These are phyloP conservation scores for Entelexis paramagnoliae DNA, from an alignment of 1,139 yeast genomes.

Conservation along the genomic window DNA sequence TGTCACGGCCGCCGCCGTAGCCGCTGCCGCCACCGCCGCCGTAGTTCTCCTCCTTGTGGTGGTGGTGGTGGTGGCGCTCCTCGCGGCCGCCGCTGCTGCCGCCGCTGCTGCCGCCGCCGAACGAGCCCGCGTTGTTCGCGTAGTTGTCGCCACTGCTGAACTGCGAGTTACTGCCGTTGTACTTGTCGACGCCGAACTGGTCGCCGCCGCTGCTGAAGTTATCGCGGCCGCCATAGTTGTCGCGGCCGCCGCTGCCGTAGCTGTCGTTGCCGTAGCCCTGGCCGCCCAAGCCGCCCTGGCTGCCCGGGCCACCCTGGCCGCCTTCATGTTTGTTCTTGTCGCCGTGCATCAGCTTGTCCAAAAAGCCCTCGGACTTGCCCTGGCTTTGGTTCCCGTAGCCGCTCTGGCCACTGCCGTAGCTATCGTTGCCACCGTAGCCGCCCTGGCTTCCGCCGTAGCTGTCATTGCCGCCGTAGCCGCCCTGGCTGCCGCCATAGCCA, in stretches of 20 bases:
- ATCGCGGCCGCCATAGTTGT: conserved; percentile 1
- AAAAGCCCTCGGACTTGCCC: conserved; percentile 4
- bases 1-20: conserved; percentile 7
- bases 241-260: neutral
- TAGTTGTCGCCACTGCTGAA: conserved; percentile 21
- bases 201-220: conserved; percentile 1
- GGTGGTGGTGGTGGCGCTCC: conserved; percentile 3
- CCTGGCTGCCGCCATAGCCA: conserved; percentile 8
- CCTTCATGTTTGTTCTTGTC: conserved; percentile 1
- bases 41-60: neutral
- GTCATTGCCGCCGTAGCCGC: conserved; percentile 18
- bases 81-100: conserved; percentile 9
- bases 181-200: conserved; percentile 15
- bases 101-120: conserved; percentile 6
- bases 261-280: conserved; percentile 3
- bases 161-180: conserved; percentile 4
- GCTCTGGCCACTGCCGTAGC: conserved; percentile 8
- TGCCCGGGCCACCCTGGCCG: conserved; percentile 14
- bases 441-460: conserved; percentile 16
- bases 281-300: conserved; percentile 16
- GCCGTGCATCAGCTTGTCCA: conserved; percentile 4
- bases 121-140: conserved; percentile 1
- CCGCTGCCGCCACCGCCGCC: conserved; percentile 1
- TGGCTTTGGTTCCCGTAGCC: conserved; percentile 18
- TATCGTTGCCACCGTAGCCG: conserved; percentile 1